Percentiles rank a stretch among this genome's conserved stretches.
Evolutionary conservation across 1,139 yeast species (phyloP).

Genomic region (Debaryomyces robertsiae): DNA sequence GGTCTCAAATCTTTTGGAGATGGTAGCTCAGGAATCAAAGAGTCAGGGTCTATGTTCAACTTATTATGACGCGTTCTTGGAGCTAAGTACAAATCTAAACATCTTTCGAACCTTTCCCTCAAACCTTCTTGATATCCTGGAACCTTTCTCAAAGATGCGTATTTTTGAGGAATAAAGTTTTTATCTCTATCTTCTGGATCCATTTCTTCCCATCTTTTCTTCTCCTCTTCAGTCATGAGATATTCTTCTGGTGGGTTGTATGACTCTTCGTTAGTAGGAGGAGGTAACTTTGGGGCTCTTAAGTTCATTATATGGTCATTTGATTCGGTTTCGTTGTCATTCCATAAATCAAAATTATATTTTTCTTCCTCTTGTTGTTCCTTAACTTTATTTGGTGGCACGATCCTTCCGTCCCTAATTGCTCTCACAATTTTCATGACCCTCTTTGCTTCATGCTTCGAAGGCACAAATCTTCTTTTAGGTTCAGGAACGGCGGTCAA

Average conservation of each 20-base stretch:
- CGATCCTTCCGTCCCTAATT: conserved; percentile 91
- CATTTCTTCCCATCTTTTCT: conserved; percentile 65
- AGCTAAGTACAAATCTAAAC: conserved; percentile 89
- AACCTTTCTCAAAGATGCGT: conserved; percentile 78
- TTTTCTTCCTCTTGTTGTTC: conserved; percentile 55
- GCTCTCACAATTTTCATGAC: conserved; percentile 96
- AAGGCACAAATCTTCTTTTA: conserved; percentile 93
- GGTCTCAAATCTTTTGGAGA: conserved; percentile 97
- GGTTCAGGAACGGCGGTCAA: conserved; percentile 94
- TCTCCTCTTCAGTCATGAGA: conserved; percentile 76
- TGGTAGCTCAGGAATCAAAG: conserved; percentile 93
- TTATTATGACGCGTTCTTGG: conserved; percentile 94
- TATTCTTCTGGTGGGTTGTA: conserved; percentile 98
- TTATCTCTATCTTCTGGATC: conserved; percentile 80
- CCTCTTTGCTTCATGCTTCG: conserved; percentile 94
- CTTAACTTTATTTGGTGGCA: conserved; percentile 65
- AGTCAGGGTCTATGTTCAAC: conserved; percentile 93
- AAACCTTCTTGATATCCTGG: conserved; percentile 89
- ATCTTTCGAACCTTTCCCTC: conserved; percentile 91
- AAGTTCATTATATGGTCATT: conserved; percentile 81
- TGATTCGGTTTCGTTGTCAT: conserved; percentile 57
- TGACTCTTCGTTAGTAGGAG: conserved; percentile 95
- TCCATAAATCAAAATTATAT: conserved; percentile 82
- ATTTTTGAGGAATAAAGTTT: conserved; percentile 83
- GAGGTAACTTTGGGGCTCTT: conserved; percentile 93